phyloP scores from a whole-genome alignment of 116 monocot genomes.

The Iris pallida region DNA sequence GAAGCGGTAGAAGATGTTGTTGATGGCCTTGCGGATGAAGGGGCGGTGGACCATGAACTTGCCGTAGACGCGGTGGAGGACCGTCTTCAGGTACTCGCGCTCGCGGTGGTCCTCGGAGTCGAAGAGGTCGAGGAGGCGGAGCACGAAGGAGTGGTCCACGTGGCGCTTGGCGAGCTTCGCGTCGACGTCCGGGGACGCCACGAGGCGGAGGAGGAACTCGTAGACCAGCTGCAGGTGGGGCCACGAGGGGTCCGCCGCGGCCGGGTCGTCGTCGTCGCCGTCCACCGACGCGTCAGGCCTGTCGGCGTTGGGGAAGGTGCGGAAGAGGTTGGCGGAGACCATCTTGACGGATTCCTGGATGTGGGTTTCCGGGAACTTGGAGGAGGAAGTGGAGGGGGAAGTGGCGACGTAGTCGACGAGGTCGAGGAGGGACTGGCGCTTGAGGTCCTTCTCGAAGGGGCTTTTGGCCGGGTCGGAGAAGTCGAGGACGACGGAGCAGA shows the following conservation, averaged over 20 bases:
- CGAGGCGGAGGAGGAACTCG: slow-evolving; percentile 39
- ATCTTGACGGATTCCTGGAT: slow-evolving; percentile 34
- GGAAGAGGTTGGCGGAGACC: slow-evolving; percentile 40
- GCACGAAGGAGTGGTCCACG: slow-evolving; percentile 37
- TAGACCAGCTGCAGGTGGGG: slow-evolving; percentile 47
- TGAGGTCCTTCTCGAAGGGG: slow-evolving; percentile 43
- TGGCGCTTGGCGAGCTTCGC: slow-evolving; percentile 46
- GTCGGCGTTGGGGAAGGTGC: slow-evolving; percentile 19
- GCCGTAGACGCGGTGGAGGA: slow-evolving; percentile 48
- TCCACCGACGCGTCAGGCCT: slow-evolving; percentile 3
- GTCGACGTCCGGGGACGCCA: slow-evolving; percentile 35
- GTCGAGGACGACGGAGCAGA: slow-evolving; percentile 47
- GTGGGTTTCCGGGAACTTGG: slow-evolving; percentile 32
- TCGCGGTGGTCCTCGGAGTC: slow-evolving; percentile 49
- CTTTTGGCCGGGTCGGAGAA: slow-evolving; percentile 33
- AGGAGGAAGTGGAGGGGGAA: slow-evolving; percentile 1
- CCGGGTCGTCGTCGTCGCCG: slow-evolving; percentile 33
- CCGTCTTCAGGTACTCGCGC: slow-evolving; percentile 48
- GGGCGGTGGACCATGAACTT: slow-evolving; percentile 54
- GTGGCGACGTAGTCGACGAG: slow-evolving; percentile 43
- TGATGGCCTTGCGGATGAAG: slow-evolving; percentile 38
- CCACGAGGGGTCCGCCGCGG: slow-evolving; percentile 44
- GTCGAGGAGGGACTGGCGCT: slow-evolving; percentile 44
- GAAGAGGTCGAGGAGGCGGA: slow-evolving; percentile 39
- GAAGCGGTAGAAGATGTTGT: slow-evolving; percentile 49